Conservation (phyloP, 2,329 filamentous ascomycete species). For the Sclerotinia spermophila region DNA sequence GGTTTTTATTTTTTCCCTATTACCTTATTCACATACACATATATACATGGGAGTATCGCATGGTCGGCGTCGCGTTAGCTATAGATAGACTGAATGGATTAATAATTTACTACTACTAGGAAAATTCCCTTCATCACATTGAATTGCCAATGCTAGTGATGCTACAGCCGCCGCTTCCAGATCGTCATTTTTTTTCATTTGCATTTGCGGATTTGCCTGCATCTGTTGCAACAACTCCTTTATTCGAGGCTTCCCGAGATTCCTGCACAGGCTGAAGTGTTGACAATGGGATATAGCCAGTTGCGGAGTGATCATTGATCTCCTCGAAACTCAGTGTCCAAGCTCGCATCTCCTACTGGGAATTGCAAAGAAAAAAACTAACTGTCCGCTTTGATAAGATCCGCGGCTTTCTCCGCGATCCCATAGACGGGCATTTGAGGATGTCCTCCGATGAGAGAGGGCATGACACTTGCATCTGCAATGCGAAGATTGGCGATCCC, state of each 20-base stretch:
- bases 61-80: too few relatives aligned
- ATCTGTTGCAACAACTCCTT: constrained; percentile 38
- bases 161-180: constrained; percentile 93
- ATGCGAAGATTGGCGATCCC: background rate
- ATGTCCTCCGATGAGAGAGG: background rate
- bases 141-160: too few relatives aligned
- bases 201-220: constrained; percentile 55
- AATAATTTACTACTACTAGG: too few relatives aligned
- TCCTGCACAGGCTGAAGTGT: constrained; percentile 41
- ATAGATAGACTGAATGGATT: too few relatives aligned
- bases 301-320: constrained; percentile 66
- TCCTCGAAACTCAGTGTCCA: constrained; percentile 97
- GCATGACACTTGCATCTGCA: background rate
- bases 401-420: constrained; percentile 2
- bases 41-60: too few relatives aligned
- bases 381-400: background rate
- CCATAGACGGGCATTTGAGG: background rate
- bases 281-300: constrained; percentile 68
- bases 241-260: constrained; percentile 26
- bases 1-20: too few relatives aligned
- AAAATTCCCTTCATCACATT: too few relatives aligned
- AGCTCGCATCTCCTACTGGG: constrained; percentile 50
- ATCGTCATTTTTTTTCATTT: constrained; percentile 88
- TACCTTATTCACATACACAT: too few relatives aligned
- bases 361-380: background rate